Evolutionary conservation across 2,329 filamentous ascomycete genomes (phyloP), one percentile per base, ranked within the genome.

Genomic region (Alternaria postmessia): DNA sequence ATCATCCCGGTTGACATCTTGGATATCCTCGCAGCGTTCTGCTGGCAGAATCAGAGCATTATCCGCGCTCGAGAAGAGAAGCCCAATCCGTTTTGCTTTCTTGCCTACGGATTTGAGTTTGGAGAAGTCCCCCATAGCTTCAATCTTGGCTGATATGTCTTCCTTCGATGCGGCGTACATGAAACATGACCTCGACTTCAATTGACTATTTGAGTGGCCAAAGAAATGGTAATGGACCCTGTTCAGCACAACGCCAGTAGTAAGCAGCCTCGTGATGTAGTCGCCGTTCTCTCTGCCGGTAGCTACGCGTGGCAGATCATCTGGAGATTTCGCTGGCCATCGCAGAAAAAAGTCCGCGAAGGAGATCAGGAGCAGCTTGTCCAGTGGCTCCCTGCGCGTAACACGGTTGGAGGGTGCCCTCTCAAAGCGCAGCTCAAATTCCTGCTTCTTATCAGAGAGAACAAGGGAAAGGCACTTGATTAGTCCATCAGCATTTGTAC

Each of bases 201-300:
- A 70, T 65, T 82, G 80, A 55, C 78, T 81, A 54, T 81, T 81
- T 63, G 79, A 81, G 65, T 82, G 81, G 1, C 79, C 79, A 51
- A 76, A 81, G 64, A 82, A 82, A 58, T 80, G 70, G 64, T 81
- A 82, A 1, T 69, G 64, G 0, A 71, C 58, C 1, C 75, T 76
- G 48, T 81, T 78, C 28, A 81, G 56, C 1, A 34, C 59, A 34
- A 82, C 65, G 26, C 79, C 80, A 1, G 67, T 51, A 6, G 67
- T 63, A 18, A 82, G 74, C 7, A 81, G 54, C n/a, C 71, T 63
- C 22, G 73, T 69, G 24, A 74, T 68, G 57, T 79, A 81, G 28
- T 80, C 78, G 7, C 72, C 70, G 26, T 75, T 77, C 57, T 81
- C 78, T 53, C 68, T 68, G 5, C 67, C 54, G 1, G 76, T 76